Base-by-base conservation (phyloP, 345 rosid species). In the Lenwebbia sp. region DNA sequence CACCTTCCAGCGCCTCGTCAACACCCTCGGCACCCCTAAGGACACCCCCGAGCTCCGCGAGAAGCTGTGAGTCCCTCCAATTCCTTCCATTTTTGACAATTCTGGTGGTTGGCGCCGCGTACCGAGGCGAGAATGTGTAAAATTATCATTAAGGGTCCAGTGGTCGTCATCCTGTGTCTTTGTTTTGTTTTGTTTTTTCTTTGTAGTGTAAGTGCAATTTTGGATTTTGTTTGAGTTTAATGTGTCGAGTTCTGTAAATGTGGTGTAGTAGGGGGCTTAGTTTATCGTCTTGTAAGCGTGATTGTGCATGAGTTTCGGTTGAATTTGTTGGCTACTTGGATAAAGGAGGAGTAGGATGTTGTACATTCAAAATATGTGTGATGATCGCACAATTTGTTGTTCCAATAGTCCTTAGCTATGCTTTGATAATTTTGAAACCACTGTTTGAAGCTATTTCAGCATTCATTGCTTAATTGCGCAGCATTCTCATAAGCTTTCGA, bases 41-140 rank as follows among this genome's bases (percentile, higher is more conserved):
- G 99, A 97, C 86, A 95, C 98, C 50, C 96, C 98, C 14, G 98
- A 95, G 88, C 99, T 96, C 84, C 98, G 99, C 19, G 98, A 97
- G 83, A 97, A 96, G 93, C 94, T 97, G 99, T 97, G 87, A 91
- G 95, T 89, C 58, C 62, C 84, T 70, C 17, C 30, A 2, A 19
- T 25, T 40, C 84, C 15, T 84, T 86, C 17, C 37, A 30, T 26
- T 47, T 60, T 15, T 15, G n/a, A 37, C 47, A 17, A 8, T 17
- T 10, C 78, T 5, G 7, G 13, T 9, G 41, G 75, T 62, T 4
- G 75, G 10, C 78, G 78, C 25, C 44, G 44, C 23, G 3, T 37
- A 2, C 41, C 25, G 78, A 37, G 26, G 78, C 81, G 13, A 19
- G 26, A 19, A 22, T 70, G 81, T 37, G 5, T 70, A 7, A 37